Evolutionary conservation across 2,329 filamentous ascomycete species (phyloP).

Genomic region (Fusarium multiceps): DNA sequence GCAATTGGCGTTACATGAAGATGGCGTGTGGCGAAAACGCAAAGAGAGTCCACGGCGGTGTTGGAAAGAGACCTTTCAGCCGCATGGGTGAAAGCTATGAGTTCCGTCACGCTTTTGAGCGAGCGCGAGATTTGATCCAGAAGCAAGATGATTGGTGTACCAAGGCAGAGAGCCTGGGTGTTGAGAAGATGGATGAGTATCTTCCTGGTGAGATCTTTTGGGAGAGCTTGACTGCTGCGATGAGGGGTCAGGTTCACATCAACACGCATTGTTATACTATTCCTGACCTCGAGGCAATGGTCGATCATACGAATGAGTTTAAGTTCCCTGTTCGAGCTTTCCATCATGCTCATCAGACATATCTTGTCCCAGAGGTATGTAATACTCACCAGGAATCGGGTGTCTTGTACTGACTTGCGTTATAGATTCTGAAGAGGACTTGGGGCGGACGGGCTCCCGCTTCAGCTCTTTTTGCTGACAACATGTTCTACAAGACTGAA

Average conservation of each 20-base stretch:
- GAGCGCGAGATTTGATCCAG: slow-evolving; percentile 66
- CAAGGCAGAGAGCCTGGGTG: slow-evolving; percentile 62
- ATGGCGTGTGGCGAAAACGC: slow-evolving; percentile 81
- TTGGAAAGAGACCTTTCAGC: slow-evolving; percentile 66
- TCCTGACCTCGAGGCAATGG: slow-evolving; percentile 74
- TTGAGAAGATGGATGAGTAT: slow-evolving; percentile 65
- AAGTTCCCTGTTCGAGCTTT: slow-evolving; percentile 74
- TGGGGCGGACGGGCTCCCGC: slow-evolving; percentile 66
- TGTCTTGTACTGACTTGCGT: background rate
- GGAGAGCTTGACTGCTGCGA: slow-evolving; percentile 71
- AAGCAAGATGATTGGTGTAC: slow-evolving; percentile 76
- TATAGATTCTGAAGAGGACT: slow-evolving; percentile 65
- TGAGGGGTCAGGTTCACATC: slow-evolving; percentile 74
- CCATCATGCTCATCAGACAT: slow-evolving; percentile 77
- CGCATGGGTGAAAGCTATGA: slow-evolving; percentile 76
- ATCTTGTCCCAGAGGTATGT: slow-evolving; percentile 70
- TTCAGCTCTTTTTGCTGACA: slow-evolving; percentile 75
- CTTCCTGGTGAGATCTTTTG: slow-evolving; percentile 71
- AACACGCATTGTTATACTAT: slow-evolving; percentile 80
- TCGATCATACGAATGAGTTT: slow-evolving; percentile 78
- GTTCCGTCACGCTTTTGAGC: slow-evolving; percentile 75
- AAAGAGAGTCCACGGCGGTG: slow-evolving; percentile 69
- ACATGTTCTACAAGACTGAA: slow-evolving; percentile 79
- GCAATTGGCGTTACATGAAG: slow-evolving; percentile 77
- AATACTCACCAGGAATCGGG: rapidly evolving